A percentile compares a stretch with the other conserved stretches of the same genome.
These are phyloP conservation scores for Micromonas pusilla DNA, from an alignment of 139 green algal genomes.

Conservation along the genomic window DNA sequence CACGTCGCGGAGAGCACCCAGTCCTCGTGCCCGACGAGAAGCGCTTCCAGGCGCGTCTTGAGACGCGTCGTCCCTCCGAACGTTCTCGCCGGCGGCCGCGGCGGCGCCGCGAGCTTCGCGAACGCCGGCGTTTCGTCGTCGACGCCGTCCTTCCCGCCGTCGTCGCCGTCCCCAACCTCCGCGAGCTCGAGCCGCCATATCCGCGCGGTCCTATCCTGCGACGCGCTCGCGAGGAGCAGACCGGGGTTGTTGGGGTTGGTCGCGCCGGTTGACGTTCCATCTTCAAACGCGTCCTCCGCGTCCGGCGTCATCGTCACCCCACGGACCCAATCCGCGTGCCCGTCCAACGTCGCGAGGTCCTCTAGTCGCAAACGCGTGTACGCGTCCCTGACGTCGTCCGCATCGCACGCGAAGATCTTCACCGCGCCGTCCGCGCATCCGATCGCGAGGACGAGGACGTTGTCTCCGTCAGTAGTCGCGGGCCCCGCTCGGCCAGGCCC, in stretches of 20 bases:
- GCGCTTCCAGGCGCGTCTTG: conserved; percentile 58
- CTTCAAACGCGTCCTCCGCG: too few relatives aligned
- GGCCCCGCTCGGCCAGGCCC: not conserved
- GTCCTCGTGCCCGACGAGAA: conserved; percentile 82
- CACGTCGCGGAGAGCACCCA: conserved; percentile 84
- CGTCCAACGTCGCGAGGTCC: not conserved
- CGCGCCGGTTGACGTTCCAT: too few relatives aligned
- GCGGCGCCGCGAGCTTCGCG: conserved; percentile 27
- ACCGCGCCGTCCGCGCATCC: not conserved
- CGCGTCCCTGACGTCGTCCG: not conserved
- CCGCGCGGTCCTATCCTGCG: conserved; percentile 72
- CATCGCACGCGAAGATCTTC: not conserved
- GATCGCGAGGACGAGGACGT: conserved; percentile 2
- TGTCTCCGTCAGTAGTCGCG: not conserved
- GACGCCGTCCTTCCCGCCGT: not conserved
- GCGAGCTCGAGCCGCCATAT: conserved; percentile 50
- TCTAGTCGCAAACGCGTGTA: not conserved
- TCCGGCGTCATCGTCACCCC: not conserved
- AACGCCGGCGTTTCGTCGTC: not conserved
- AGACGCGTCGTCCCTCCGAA: conserved; percentile 22
- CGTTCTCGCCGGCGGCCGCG: conserved; percentile 47
- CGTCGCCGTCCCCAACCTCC: not conserved
- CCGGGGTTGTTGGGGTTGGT: not conserved
- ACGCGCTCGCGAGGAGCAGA: conserved; percentile 78
- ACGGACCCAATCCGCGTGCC: conserved; percentile 23